Base-by-base conservation (phyloP, 371 early-diverging fungal genomes). In the Syncephalis plumigaleata region DNA sequence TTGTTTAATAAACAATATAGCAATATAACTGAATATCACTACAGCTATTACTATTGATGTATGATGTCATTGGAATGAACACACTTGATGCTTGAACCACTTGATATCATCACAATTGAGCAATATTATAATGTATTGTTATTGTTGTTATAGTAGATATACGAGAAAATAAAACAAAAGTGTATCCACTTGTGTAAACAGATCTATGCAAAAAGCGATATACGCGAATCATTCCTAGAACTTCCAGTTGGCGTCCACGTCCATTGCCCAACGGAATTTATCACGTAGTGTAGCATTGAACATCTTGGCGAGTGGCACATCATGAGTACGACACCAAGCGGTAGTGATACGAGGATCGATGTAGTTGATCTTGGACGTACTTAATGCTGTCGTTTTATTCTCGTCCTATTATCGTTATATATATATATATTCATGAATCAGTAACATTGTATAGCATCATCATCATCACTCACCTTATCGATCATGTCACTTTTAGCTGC, bases 291-390 rank as follows among this genome's bases (percentile, higher is more conserved):
- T 83, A 59, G 79, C 80, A 64, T 76, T 84, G 55, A 94, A 93
- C 36, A 94, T 84, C 66, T 91, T 94, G 47, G 87, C 92, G 17
- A 89, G 36, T 0, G 95, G 93, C 3, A 97, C 90, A 42, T 76
- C 66, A 55, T 83, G 59, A 55, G 81, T 81, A 46, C 78, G 67
- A 65, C 91, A 87, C 98, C 98, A 97, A 20, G 90, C 84, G 18
- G 78, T 77, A 8, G 90, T 78, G 46, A 97, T 97, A 39, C 98
- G 78, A 24, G 98, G 98, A 58, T 97, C 98, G 53, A 95, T 91
- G 65, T 97, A 97, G 66, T 97, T 97, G 66, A 87, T 79, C 70
- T 94, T 95, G 36, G 92, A 93, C 0, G 98, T 97, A n/a, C 90
- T 77, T 51, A 95, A 63, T 0, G 98, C 89, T n/a, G 93, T 91